Conservation (phyloP, 495 filamentous ascomycete species). For the Neurospora discreta region DNA sequence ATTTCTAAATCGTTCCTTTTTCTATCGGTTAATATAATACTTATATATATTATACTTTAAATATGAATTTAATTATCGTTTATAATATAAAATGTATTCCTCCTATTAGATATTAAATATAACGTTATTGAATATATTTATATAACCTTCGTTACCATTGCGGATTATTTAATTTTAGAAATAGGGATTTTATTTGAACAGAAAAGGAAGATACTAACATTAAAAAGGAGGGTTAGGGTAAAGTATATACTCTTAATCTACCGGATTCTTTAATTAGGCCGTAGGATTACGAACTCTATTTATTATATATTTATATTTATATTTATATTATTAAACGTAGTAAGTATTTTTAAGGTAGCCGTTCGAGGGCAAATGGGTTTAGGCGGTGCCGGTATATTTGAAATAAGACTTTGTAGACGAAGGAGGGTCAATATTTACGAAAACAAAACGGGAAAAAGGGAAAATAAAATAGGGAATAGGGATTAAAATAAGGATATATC, state of each 20-base stretch:
- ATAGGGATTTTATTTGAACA: not conserved
- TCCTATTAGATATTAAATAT: not conserved
- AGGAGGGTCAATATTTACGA: no score
- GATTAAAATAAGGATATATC: no score
- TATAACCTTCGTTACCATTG: not conserved
- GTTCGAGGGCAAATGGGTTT: no score
- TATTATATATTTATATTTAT: no score
- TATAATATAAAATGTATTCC: not conserved
- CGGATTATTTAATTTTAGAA: not conserved
- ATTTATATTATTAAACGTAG: no score
- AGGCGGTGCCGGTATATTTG: no score
- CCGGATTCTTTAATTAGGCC: not conserved
- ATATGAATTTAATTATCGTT: not conserved
- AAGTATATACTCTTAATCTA: not conserved
- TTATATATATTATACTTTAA: not conserved
- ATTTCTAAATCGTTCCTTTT: not conserved
- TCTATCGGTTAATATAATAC: not conserved
- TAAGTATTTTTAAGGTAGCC: no score
- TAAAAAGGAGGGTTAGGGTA: not conserved
- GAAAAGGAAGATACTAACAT: not conserved
- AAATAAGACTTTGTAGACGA: no score
- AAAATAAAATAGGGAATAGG: no score
- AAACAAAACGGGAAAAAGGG: no score
- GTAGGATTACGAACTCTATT: not conserved
- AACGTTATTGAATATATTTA: not conserved